Base-by-base conservation (phyloP, 345 rosid species). In the Sapria himalayana region DNA sequence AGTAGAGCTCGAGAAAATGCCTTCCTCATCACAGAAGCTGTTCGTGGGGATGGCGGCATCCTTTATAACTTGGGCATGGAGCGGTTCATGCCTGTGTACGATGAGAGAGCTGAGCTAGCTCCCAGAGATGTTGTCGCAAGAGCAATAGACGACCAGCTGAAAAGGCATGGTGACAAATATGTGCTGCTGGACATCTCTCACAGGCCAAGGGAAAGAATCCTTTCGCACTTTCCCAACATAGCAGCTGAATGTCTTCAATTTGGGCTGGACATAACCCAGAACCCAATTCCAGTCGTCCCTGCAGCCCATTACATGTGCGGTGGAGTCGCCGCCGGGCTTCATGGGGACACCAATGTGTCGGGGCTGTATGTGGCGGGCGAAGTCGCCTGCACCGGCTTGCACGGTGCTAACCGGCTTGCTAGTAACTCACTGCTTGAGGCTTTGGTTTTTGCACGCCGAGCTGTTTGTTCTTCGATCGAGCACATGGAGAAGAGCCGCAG, bases 261-360 rank as follows among this genome's bases (percentile, higher is more conserved):
- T 24, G 95, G 91, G 44, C 55, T 82, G 4, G 98, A 82, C 38
- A 79, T 82, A 48, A 82, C 95, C 16, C 37, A 22, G 7, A 69
- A 78, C 43, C 84, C 94, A 25, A 78, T 82, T 35, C 94, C 94
- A 0, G 86, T 78, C 15, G 94, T 82, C 35, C 94, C 98, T 17
- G 94, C 98, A 19, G 95, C 98, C 7, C 95, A 89, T 57, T 89
- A 89, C 74, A 76, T 89, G 76, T 82, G 98, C 29, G 98, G 95
- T 41, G 98, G 95, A 41, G 95, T 89, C 42, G 84, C 78, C 4
- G 77, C 93, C 36, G 91, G 91, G 53, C 70, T 89, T 11, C 80
- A 76, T 41, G 97, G 94, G 2, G 94, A 86, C 58, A 86, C 94
- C 25, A 81, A 86, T 48, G 89, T 86, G 19, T 56, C 19, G 27